Conservation (phyloP, 345 rosid genomes). For the Citrus reticulata region DNA sequence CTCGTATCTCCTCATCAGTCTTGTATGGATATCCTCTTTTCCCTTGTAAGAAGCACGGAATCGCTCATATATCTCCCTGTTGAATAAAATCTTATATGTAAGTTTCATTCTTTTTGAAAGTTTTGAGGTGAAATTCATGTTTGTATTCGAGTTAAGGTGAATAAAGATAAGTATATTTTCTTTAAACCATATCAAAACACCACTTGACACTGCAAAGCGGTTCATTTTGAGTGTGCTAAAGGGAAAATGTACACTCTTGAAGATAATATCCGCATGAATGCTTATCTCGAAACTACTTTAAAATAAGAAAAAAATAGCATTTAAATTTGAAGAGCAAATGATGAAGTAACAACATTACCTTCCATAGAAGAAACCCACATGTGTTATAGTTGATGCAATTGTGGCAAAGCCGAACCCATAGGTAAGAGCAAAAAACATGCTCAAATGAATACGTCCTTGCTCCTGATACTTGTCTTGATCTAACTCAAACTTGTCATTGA, state of each 20-base stretch:
- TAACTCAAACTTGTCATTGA: conserved; percentile 70
- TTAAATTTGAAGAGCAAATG: background rate
- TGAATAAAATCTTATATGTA: background rate
- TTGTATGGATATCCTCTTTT: conserved; percentile 82
- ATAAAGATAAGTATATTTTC: background rate
- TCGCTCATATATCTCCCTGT: conserved; percentile 68
- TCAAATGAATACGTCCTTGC: conserved; percentile 78
- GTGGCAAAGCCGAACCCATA: conserved; percentile 92
- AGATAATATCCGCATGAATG: background rate
- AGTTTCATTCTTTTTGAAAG: conserved; percentile 3
- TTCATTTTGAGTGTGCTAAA: background rate
- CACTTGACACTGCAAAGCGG: background rate
- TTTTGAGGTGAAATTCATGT: too few species aligned
- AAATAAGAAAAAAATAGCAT: background rate
- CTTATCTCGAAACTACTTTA: background rate
- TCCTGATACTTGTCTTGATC: conserved; percentile 50
- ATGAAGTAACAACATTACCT: conserved; percentile 39
- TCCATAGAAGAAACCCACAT: conserved; percentile 84
- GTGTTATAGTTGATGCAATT: conserved; percentile 79
- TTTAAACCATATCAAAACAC: background rate
- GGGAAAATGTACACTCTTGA: background rate
- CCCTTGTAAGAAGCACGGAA: conserved; percentile 59
- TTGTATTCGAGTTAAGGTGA: too few species aligned
- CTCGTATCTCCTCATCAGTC: conserved; percentile 66
- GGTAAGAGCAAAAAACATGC: conserved; percentile 73